A percentile compares a stretch with the other conserved stretches of the same genome.
Evolutionary conservation across 345 rosid species (phyloP).

Genomic region (Euphorbia tirucalli): DNA sequence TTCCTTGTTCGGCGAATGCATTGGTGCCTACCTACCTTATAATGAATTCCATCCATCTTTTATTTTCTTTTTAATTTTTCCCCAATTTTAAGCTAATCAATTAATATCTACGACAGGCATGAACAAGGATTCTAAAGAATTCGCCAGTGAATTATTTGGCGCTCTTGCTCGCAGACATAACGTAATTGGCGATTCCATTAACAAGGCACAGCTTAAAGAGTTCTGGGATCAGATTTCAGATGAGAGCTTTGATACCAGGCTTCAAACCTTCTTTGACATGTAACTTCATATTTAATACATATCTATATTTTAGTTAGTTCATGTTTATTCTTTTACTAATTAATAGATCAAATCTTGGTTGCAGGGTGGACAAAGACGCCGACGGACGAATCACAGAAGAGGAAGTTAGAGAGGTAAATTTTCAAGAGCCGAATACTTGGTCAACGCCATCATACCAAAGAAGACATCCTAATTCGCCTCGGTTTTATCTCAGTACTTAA

Average conservation of each 20-base stretch:
- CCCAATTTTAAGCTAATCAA: neutral
- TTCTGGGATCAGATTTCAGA: slow-evolving; percentile 84
- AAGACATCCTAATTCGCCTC: no score
- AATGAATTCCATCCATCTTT: no score
- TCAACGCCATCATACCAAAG: neutral
- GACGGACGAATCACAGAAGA: slow-evolving; percentile 84
- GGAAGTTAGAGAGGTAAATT: slow-evolving; percentile 69
- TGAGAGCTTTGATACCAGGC: slow-evolving; percentile 88
- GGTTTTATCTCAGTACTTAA: no score
- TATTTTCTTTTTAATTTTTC: no score
- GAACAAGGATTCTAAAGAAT: slow-evolving; percentile 84
- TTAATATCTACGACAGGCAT: slow-evolving; percentile 40
- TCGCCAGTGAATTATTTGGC: slow-evolving; percentile 68
- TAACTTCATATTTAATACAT: no score
- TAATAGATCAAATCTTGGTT: no score
- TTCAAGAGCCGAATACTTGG: no score
- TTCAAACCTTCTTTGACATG: slow-evolving; percentile 91
- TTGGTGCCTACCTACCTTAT: no score
- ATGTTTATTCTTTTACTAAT: no score
- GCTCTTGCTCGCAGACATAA: slow-evolving; percentile 68
- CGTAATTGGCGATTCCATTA: slow-evolving; percentile 58
- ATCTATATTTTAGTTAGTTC: no score
- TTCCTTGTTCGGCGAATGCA: slow-evolving; percentile 74
- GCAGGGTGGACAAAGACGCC: slow-evolving; percentile 77
- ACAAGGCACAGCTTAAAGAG: slow-evolving; percentile 55